Evolutionary conservation across 345 rosid species (phyloP).

Genomic region (Gossypium australe): DNA sequence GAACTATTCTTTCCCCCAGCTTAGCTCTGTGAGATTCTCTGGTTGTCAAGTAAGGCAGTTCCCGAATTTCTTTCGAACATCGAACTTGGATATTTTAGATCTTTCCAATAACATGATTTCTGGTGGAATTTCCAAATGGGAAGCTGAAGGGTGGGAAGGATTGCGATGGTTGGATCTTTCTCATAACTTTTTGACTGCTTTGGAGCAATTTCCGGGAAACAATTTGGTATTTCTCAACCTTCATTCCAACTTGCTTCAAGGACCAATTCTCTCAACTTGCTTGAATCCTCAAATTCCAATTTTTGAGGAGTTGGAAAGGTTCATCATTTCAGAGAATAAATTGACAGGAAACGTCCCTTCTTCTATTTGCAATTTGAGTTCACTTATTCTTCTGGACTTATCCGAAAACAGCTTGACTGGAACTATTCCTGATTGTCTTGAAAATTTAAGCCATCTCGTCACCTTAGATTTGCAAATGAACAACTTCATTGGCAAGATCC

Average conservation of each 20-base stretch:
- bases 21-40: background rate
- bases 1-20: background rate
- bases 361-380: background rate
- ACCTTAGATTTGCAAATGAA: background rate
- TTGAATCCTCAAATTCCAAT: background rate
- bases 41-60: background rate
- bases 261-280: background rate
- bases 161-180: background rate
- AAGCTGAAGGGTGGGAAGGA: background rate
- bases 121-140: background rate
- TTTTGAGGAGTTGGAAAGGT: fast-evolving
- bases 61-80: background rate
- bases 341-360: background rate
- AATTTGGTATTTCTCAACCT: background rate
- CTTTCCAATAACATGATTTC: background rate
- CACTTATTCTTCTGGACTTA: background rate
- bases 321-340: background rate
- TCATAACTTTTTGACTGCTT: background rate
- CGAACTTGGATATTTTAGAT: background rate
- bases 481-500: background rate
- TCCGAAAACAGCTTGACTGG: background rate
- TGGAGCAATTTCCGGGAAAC: background rate
- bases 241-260: background rate
- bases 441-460: background rate
- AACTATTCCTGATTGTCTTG: background rate